phyloP scores from a whole-genome alignment of 2,329 filamentous ascomycete species.

The Fusarium transvaalense region DNA sequence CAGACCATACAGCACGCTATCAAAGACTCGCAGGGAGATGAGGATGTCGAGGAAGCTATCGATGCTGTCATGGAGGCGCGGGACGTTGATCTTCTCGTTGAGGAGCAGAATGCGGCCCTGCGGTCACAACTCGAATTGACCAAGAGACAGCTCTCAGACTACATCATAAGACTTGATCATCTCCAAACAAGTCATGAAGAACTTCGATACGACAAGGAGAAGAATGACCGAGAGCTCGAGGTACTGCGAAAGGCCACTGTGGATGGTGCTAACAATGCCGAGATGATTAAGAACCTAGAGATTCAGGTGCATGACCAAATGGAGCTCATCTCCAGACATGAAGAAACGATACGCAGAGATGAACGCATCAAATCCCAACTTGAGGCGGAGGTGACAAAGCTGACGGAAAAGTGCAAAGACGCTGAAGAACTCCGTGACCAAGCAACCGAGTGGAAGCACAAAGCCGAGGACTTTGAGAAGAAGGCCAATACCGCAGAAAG shows the following conservation, averaged over 20 bases:
- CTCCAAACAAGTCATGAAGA: conserved; percentile 74
- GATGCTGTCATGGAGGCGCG: conserved; percentile 59
- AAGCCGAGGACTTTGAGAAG: conserved; percentile 69
- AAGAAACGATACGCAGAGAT: conserved; percentile 65
- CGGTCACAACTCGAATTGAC: conserved; percentile 65
- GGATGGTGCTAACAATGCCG: conserved; percentile 65
- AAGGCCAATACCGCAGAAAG: conserved; percentile 74
- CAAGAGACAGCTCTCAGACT: conserved; percentile 69
- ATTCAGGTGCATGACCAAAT: conserved; percentile 74
- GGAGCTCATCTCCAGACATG: conserved; percentile 73
- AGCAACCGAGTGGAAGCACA: conserved; percentile 69
- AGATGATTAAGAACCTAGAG: conserved; percentile 67
- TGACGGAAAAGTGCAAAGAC: conserved; percentile 62
- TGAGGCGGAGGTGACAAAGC: conserved; percentile 65
- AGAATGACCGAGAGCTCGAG: conserved; percentile 66
- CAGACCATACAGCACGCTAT: conserved; percentile 57
- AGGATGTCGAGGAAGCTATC: conserved; percentile 56
- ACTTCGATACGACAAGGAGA: conserved; percentile 72
- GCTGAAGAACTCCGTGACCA: conserved; percentile 69
- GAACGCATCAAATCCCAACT: conserved; percentile 63
- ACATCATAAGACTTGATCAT: conserved; percentile 70
- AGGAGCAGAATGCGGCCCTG: conserved; percentile 66
- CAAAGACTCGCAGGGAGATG: conserved; percentile 53
- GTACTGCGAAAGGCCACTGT: conserved; percentile 63
- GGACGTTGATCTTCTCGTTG: conserved; percentile 68